Base-by-base conservation (phyloP, 768 basidiomycete species). In the Panaeolus cyanescens region DNA sequence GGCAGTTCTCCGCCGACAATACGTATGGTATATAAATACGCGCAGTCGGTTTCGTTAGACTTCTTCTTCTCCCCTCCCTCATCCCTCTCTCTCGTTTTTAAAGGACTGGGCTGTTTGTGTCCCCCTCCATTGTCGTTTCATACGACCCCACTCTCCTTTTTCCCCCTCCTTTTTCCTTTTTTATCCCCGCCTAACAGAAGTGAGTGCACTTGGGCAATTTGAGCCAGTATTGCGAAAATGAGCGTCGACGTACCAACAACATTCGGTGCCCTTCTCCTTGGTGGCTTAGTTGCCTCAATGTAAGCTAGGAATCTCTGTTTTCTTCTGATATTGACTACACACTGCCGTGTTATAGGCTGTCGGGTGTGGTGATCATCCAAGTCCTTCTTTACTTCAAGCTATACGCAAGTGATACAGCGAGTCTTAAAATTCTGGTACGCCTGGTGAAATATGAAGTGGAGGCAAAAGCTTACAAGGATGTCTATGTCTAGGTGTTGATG, bases 221-320 rank as follows among this genome's bases (percentile, higher is more conserved):
- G n/a, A n/a, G n/a, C n/a, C n/a, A n/a, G n/a, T n/a, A n/a, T n/a
- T n/a, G n/a, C 34, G 7, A 56, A 58, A 36, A 59, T 59, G n/a
- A 59, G 66, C 55, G 60, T 67, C 42, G 72, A 74, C 55, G 67
- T 80, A 32, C 62, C 74, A 22, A 68, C 59, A 50, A 75, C 76
- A 13, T 77, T 72, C 58, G 79, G 79, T 28, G 75, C 79, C 3
- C 65, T 80, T 1, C 65, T 80, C 20, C 25, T 79, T 17, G 79
- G 79, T 2, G 77, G 74, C 1, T 66, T 79, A 9, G 67, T 74
- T 36, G 75, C 77, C 4, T 71, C 76, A 15, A 39, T 75, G 79
- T 79, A 56, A 17, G 76, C 70, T 39, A 6, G 5, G 2, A 32
- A 17, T 4, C 12, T 13, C 12, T 5, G 3, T 40, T 19, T 40